Evolutionary conservation across 805 yeast species (phyloP).

Genomic region (Yarrowia divulgata): DNA sequence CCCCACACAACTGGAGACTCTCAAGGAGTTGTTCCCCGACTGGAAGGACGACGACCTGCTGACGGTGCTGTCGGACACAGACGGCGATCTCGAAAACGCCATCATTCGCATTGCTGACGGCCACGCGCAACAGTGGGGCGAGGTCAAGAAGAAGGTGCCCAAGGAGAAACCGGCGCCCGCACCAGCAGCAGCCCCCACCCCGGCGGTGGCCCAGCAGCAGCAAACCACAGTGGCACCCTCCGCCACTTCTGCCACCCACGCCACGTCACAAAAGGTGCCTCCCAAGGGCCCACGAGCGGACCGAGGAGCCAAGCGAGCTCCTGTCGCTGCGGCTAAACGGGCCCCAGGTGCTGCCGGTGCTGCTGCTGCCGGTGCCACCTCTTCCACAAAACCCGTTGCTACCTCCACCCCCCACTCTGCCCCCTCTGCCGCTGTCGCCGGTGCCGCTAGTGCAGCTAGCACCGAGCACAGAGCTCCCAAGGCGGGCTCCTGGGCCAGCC

Average conservation of each 20-base stretch:
- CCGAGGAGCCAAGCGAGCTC: slow-evolving; percentile 35
- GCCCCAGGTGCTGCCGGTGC: slow-evolving; percentile 15
- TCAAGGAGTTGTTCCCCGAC: slow-evolving; percentile 89
- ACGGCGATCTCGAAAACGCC: slow-evolving; percentile 74
- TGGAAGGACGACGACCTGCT: slow-evolving; percentile 89
- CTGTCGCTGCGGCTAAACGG: neutral
- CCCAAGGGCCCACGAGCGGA: slow-evolving; percentile 44
- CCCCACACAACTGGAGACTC: slow-evolving; percentile 56
- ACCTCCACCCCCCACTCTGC: slow-evolving; percentile 43
- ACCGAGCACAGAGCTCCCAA: slow-evolving; percentile 43
- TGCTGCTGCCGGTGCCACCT: neutral
- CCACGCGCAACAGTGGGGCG: slow-evolving; percentile 92
- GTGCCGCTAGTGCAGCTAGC: slow-evolving; percentile 40
- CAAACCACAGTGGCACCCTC: slow-evolving; percentile 40
- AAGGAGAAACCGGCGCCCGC: slow-evolving; percentile 42
- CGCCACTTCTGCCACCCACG: slow-evolving; percentile 13
- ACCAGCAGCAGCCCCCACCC: slow-evolving; percentile 36
- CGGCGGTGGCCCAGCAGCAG: slow-evolving; percentile 38
- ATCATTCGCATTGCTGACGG: slow-evolving; percentile 90
- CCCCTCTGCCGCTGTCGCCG: slow-evolving; percentile 42
- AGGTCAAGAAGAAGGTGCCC: slow-evolving; percentile 65
- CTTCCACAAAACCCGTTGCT: slow-evolving; percentile 20
- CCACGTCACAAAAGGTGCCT: slow-evolving; percentile 38
- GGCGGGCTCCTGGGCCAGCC: slow-evolving; percentile 38
- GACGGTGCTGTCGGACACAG: slow-evolving; percentile 75